Conservation (phyloP, 2,329 filamentous ascomycete genomes). For the Malbranchea zuffiana region DNA sequence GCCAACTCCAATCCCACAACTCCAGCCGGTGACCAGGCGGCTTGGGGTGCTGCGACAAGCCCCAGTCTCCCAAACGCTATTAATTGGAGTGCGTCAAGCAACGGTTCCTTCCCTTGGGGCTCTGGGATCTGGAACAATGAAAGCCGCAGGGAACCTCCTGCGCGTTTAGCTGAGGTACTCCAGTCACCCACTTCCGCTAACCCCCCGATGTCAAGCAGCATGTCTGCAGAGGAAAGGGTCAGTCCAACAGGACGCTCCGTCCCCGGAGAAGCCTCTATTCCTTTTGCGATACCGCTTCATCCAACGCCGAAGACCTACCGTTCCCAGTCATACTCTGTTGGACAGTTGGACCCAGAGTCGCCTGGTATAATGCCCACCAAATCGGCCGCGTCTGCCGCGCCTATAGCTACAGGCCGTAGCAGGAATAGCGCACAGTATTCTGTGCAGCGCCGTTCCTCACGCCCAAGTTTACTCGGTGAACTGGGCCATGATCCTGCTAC, state of each 20-base stretch:
- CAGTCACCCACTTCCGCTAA: constrained; percentile 59
- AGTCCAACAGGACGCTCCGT: constrained; percentile 36
- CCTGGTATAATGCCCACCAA: constrained; percentile 26
- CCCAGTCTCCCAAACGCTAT: constrained; percentile 31
- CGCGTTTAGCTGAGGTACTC: constrained; percentile 62
- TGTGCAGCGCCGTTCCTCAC: constrained; percentile 70
- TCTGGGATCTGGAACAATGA: constrained; percentile 74
- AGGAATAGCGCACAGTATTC: constrained; percentile 44
- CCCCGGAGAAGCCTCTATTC: constrained; percentile 50
- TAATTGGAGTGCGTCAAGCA: constrained; percentile 37
- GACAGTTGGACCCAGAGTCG: constrained; percentile 66
- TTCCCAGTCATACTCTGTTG: constrained; percentile 93
- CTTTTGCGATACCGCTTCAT: constrained; percentile 77
- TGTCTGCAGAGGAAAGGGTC: constrained; percentile 46
- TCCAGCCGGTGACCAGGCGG: constrained; percentile 54
- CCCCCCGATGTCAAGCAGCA: constrained; percentile 39
- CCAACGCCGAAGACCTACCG: constrained; percentile 87
- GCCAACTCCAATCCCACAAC: constrained; percentile 72
- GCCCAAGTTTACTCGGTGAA: constrained; percentile 38
- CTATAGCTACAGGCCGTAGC: constrained; percentile 24
- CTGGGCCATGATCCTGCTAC: constrained; percentile 37
- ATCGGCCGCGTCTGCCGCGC: constrained; percentile 16
- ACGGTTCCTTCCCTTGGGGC: constrained; percentile 55
- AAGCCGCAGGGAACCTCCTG: constrained; percentile 60
- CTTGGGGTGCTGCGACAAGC: constrained; percentile 32